Percentiles rank a stretch among this genome's conserved stretches.
Evolutionary conservation across 1,139 yeast species (phyloP).

Genomic region (Suhomyces bokatorum): DNA sequence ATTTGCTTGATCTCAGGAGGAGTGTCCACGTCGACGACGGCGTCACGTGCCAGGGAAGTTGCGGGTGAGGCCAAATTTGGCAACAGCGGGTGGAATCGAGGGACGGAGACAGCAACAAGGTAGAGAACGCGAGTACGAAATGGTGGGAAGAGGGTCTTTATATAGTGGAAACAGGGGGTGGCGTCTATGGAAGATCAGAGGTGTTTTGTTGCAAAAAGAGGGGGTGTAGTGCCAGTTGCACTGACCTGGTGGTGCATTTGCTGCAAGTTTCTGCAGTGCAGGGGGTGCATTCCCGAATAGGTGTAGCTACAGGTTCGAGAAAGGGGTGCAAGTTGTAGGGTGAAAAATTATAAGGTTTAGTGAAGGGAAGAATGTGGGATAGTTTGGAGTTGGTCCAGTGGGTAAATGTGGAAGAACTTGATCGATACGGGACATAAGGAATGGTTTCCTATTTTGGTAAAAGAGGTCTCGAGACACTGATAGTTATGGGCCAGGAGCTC

Average conservation of each 20-base stretch:
- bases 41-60: constrained; percentile 6
- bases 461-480: no score
- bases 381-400: no score
- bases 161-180: not conserved
- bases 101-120: not conserved
- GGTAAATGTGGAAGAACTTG: no score
- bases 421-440: no score
- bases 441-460: no score
- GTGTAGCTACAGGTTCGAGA: no score
- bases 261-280: not conserved
- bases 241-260: not conserved
- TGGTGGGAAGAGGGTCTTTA: not conserved
- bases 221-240: not conserved
- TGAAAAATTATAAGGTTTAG: no score
- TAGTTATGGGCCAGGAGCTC: no score
- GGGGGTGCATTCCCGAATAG: not conserved
- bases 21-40: constrained; percentile 10
- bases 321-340: no score
- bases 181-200: not conserved
- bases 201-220: not conserved
- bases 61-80: not conserved
- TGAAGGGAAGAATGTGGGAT: no score
- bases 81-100: not conserved
- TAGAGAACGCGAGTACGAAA: not conserved
- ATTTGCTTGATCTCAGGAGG: constrained; percentile 8